phyloP scores from a whole-genome alignment of 2,329 filamentous ascomycete species.

The Fusarium haematococcum region DNA sequence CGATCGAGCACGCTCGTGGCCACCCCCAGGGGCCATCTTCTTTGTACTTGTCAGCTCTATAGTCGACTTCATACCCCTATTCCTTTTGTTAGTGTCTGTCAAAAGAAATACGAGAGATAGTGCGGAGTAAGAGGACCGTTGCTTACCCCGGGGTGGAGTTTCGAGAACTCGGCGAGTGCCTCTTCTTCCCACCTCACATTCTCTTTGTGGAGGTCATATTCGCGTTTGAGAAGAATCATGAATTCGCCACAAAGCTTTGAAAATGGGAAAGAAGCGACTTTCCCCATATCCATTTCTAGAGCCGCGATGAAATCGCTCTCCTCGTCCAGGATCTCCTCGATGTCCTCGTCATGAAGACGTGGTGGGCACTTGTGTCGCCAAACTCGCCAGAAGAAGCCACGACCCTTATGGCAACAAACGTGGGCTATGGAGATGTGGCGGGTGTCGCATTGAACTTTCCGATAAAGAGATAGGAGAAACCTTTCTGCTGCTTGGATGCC shows the following conservation, averaged over 20 bases:
- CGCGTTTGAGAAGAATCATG: background rate
- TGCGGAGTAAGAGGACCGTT: background rate
- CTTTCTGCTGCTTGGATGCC: background rate
- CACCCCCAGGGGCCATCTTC: too few relatives aligned
- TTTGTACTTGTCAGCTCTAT: background rate
- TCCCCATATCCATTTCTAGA: background rate
- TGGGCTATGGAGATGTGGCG: background rate
- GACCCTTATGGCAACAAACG: background rate
- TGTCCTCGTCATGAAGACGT: background rate
- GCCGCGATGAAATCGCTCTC: background rate
- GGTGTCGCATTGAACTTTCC: background rate
- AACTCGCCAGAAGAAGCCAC: rapidly evolving
- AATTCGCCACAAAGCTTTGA: background rate
- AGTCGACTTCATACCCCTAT: background rate
- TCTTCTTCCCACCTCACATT: background rate
- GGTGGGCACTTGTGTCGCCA: rapidly evolving
- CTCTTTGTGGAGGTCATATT: background rate
- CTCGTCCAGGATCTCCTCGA: background rate
- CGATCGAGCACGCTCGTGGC: background rate
- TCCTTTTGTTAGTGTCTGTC: background rate
- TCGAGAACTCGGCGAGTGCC: background rate
- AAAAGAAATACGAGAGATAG: background rate
- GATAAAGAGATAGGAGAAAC: background rate
- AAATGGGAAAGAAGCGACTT: background rate
- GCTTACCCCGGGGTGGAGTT: background rate